These are phyloP conservation scores for Vitis labrusca DNA, from an alignment of 164 flowering plant genomes.

Conservation along the genomic window DNA sequence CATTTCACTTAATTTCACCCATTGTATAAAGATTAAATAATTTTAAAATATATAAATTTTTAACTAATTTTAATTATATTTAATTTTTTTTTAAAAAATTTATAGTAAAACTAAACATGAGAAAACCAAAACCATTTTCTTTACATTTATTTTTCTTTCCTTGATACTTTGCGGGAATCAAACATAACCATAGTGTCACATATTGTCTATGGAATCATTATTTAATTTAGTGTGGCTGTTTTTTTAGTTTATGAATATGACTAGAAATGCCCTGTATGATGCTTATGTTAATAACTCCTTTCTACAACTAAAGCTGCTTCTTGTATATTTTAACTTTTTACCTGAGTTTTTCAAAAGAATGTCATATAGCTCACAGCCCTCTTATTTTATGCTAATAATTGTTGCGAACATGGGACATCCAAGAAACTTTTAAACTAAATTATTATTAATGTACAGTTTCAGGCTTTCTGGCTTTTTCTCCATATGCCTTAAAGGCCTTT, in stretches of 20 bases:
- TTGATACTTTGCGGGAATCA: no score
- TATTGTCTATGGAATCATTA: background rate
- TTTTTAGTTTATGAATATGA: no score
- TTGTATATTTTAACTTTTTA: background rate
- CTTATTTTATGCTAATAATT: constrained; percentile 3
- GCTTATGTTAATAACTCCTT: background rate
- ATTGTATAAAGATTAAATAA: no score
- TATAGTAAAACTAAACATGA: no score
- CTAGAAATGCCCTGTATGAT: background rate
- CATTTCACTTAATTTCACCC: no score
- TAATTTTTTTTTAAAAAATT: no score
- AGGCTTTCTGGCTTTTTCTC: constrained; percentile 4
- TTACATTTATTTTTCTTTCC: no score
- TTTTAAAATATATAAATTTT: no score
- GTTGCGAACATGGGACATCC: background rate
- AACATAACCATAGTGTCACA: background rate
- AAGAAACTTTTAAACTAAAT: background rate
- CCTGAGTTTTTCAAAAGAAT: background rate
- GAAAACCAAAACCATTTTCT: no score
- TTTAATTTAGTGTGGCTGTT: background rate
- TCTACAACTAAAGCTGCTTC: background rate
- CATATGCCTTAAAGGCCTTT: background rate
- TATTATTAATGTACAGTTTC: constrained; percentile 6
- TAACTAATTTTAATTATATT: no score
- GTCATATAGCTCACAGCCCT: no score